Evolutionary conservation across 352 stramenopile species (phyloP), one percentile per base, ranked within the genome.

Genomic region (Phytophthora aleatoria): DNA sequence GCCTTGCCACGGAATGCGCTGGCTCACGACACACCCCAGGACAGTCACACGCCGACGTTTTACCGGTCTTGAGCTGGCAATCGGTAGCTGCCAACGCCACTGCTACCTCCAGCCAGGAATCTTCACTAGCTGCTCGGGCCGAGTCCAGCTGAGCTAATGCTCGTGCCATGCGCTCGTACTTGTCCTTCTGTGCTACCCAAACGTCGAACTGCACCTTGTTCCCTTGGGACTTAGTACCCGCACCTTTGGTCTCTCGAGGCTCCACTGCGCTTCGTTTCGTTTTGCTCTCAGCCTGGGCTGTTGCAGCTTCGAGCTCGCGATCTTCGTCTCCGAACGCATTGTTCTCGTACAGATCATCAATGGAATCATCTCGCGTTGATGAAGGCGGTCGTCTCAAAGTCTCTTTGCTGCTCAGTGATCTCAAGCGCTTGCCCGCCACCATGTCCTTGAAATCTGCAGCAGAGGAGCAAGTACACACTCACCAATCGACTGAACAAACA

Each of bases 101-200:
- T 0, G 85, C 87, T 8, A 92, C 74, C 5, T 91, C 79, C 33
- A 95, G 65, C 84, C 87, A 96, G 10, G 85, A 69, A 30, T 83
- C 73, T 30, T 90, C 75, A 5, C 78, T 58, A 11, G 59, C 62
- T 11, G 83, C 83, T 41, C 89, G 84, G 24, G 88, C 71, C 3
- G 74, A 81, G 62, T 91, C 88, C 16, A 96, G 66, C 41, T 90
- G 64, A 16, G 64, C 49, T 11, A 96, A 69, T 38, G 89, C 71
- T 24, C 71, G 57, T 10, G 87, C 76, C 49, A 88, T 89, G 26
- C 84, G 81, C 64, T 95, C 87, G 54, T 93, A 95, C 59, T 93
- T 94, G 71, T 96, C 89, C 57, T 96, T 95, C 28, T 85, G 82
- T 6, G 78, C 78, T 11, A 96, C 85, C 87, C 87, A 96, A 10